phyloP scores from a whole-genome alignment of 2,329 filamentous ascomycete species.

The Thermoascus crustaceus region DNA sequence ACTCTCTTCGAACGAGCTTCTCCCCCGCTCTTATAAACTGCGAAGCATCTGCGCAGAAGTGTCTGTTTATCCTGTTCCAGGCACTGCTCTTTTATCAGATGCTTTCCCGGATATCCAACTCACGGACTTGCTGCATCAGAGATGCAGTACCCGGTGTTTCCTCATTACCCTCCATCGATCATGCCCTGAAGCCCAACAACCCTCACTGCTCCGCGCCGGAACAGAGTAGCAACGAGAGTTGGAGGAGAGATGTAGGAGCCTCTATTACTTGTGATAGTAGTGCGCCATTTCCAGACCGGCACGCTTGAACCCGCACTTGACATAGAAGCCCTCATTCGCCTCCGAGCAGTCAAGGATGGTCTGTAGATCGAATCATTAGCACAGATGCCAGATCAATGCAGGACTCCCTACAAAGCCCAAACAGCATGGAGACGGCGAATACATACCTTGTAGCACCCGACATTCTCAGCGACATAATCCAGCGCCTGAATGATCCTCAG shows the following conservation, averaged over 20 bases:
- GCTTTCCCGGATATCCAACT: too few relatives aligned
- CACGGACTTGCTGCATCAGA: too few relatives aligned
- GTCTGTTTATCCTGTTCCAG: too few relatives aligned
- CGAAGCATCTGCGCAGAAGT: too few relatives aligned
- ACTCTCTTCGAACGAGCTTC: too few relatives aligned
- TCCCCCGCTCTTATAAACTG: too few relatives aligned
- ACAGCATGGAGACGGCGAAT: neutral
- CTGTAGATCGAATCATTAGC: constrained; percentile 34
- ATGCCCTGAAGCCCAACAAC: too few relatives aligned
- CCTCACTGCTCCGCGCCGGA: too few relatives aligned
- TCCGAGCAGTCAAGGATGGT: constrained; percentile 95
- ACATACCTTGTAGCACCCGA: constrained; percentile 81
- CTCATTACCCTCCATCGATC: too few relatives aligned
- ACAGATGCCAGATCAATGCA: constrained; percentile 4
- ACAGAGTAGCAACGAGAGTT: neutral
- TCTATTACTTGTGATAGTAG: constrained; percentile 57
- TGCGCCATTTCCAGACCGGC: constrained; percentile 95
- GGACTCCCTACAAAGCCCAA: constrained; percentile 3
- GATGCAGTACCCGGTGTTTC: too few relatives aligned
- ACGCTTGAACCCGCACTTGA: constrained; percentile 92
- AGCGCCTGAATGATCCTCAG: constrained; percentile 88
- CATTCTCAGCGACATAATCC: constrained; percentile 75
- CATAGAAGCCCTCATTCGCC: constrained; percentile 92
- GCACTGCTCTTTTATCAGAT: too few relatives aligned
- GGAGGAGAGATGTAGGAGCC: neutral